Percentiles rank a stretch among this genome's conserved stretches.
These are phyloP conservation scores for Actinomortierella wolfii DNA, from an alignment of 371 early-diverging fungal genomes.

Conservation along the genomic window DNA sequence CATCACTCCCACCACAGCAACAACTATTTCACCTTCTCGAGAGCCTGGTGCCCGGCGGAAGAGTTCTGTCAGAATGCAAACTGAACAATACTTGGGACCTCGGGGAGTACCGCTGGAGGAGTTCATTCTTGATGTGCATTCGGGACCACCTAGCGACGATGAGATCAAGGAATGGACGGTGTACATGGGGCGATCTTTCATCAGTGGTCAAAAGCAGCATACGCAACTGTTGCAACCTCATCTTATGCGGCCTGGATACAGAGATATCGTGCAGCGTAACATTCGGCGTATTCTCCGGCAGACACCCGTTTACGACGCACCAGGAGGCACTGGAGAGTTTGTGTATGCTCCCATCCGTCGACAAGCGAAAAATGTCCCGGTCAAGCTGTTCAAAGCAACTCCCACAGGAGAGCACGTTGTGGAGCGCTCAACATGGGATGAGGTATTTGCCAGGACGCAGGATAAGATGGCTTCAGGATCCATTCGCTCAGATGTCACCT, in stretches of 20 bases:
- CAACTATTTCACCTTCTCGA: no score
- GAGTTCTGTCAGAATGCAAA: no score
- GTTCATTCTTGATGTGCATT: constrained; percentile 14
- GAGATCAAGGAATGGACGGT: constrained; percentile 21
- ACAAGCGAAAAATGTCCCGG: constrained; percentile 20
- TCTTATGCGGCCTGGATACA: not conserved
- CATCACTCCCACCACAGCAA: no score
- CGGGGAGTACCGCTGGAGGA: constrained; percentile 5
- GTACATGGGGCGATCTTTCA: not conserved
- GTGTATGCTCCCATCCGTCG: constrained; percentile 27
- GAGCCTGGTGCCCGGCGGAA: no score
- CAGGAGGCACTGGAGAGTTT: constrained; percentile 1
- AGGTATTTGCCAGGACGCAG: constrained; percentile 6
- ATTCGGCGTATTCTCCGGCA: constrained; percentile 22
- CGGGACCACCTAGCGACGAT: constrained; percentile 7
- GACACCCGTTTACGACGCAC: constrained; percentile 21
- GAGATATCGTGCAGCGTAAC: constrained; percentile 14
- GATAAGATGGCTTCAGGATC: not conserved
- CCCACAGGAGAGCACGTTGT: not conserved
- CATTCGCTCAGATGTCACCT: constrained; percentile 6
- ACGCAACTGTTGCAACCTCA: no score
- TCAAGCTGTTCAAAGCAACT: constrained; percentile 8
- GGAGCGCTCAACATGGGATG: constrained; percentile 28
- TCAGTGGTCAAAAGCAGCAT: not conserved
- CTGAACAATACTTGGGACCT: not conserved